Evolutionary conservation across 305 asterid species (phyloP).

Genomic region (Fraxinus greggii): DNA sequence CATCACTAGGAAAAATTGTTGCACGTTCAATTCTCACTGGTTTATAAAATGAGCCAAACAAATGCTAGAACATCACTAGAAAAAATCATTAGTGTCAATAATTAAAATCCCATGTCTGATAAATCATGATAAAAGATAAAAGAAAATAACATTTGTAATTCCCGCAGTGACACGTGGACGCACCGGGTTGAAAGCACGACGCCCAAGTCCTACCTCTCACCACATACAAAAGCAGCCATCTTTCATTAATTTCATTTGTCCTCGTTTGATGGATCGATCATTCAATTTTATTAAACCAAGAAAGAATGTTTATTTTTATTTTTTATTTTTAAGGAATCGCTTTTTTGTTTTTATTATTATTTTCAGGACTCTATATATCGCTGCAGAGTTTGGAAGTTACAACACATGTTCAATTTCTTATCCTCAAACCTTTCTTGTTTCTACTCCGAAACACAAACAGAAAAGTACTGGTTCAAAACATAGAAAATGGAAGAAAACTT

Average conservation of each 20-base stretch:
- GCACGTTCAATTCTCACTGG: no score
- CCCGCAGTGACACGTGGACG: neutral
- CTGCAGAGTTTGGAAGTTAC: neutral
- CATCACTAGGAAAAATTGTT: no score
- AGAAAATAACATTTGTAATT: neutral
- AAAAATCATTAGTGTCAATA: neutral
- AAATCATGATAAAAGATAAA: neutral
- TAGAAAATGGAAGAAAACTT: slow-evolving; percentile 17
- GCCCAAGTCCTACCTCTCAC: neutral
- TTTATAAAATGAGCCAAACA: neutral
- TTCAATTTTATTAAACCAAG: neutral
- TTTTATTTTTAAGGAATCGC: neutral
- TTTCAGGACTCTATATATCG: neutral
- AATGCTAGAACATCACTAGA: neutral
- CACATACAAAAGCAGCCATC: neutral
- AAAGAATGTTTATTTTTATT: neutral
- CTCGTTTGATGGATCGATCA: neutral
- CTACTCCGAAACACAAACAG: neutral
- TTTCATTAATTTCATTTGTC: neutral
- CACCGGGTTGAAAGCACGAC: neutral
- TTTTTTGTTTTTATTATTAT: neutral
- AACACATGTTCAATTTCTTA: neutral
- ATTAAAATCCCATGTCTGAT: neutral
- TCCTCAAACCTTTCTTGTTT: neutral
- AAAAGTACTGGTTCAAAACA: neutral